A percentile compares a stretch with the other conserved stretches of the same genome.
phyloP scores from a whole-genome alignment of 2,329 filamentous ascomycete species.

The Penicillium sp. region DNA sequence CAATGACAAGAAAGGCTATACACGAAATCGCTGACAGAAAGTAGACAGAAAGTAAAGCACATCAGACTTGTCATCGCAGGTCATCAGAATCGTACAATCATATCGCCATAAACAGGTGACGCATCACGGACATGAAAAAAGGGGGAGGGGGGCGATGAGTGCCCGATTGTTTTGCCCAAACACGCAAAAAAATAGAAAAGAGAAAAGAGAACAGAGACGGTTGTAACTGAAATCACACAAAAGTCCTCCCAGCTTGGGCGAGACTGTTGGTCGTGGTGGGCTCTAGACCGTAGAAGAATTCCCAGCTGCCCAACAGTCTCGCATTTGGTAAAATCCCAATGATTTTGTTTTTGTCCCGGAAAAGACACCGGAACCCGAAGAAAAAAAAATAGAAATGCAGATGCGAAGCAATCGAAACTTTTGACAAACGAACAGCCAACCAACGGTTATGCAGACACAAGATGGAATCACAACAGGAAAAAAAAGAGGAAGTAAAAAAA shows the following conservation, averaged over 20 bases:
- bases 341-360: constrained; percentile 16
- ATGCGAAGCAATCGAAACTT: constrained; percentile 18
- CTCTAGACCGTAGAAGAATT: constrained; percentile 1
- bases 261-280: background rate
- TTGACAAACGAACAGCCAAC: constrained; percentile 16
- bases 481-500: constrained; percentile 3
- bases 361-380: constrained; percentile 17
- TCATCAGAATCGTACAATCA: constrained; percentile 41
- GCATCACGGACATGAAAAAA: constrained; percentile 3
- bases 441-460: constrained; percentile 11
- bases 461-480: constrained; percentile 9
- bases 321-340: constrained; percentile 3
- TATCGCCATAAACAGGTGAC: constrained; percentile 28
- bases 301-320: background rate
- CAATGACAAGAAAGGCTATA: constrained; percentile 15
- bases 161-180: constrained; percentile 11
- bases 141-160: background rate
- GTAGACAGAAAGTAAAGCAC: constrained; percentile 17
- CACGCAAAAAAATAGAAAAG: constrained; percentile 9
- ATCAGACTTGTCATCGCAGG: constrained; percentile 32
- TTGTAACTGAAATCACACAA: constrained; percentile 22
- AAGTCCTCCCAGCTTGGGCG: constrained; percentile 23
- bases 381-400: constrained; percentile 1
- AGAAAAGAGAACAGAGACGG: constrained; percentile 12
- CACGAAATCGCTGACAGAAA: constrained; percentile 18